phyloP scores from a whole-genome alignment of 345 rosid species.

The Turritis glabra region DNA sequence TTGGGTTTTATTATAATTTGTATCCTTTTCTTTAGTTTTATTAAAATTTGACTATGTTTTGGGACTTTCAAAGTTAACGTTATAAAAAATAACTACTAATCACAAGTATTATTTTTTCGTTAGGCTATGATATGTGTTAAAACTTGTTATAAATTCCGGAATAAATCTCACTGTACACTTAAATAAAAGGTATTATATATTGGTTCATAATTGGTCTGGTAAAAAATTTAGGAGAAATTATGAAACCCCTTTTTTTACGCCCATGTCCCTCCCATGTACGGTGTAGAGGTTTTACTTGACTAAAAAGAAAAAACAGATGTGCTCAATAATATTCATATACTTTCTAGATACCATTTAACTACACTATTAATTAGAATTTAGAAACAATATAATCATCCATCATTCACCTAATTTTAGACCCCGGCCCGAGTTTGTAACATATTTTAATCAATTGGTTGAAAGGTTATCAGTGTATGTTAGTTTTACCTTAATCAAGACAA shows the following conservation, averaged over 20 bases:
- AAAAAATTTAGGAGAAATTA: constrained; percentile 8
- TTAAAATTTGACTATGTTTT: too few species aligned
- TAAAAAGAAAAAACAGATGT: constrained; percentile 5
- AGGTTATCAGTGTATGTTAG: background rate
- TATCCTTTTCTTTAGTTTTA: too few species aligned
- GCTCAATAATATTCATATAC: constrained; percentile 4
- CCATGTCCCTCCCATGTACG: background rate
- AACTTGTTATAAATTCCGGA: too few species aligned
- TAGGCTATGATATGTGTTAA: too few species aligned
- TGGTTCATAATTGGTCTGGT: background rate
- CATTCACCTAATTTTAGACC: background rate
- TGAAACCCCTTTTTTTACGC: background rate
- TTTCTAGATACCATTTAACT: constrained; percentile 8
- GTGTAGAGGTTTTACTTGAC: background rate
- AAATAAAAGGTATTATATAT: too few species aligned
- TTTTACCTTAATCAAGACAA: constrained; percentile 19
- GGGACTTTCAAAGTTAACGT: too few species aligned
- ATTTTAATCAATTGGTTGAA: background rate
- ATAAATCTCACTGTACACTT: too few species aligned
- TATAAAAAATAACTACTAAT: too few species aligned
- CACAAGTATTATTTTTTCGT: too few species aligned
- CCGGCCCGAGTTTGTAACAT: background rate
- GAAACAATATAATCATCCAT: background rate
- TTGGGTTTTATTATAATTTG: too few species aligned
- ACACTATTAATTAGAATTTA: background rate